Conservation (phyloP, 2,329 filamentous ascomycete genomes). For the Aspergillus pseudoglaucus region DNA sequence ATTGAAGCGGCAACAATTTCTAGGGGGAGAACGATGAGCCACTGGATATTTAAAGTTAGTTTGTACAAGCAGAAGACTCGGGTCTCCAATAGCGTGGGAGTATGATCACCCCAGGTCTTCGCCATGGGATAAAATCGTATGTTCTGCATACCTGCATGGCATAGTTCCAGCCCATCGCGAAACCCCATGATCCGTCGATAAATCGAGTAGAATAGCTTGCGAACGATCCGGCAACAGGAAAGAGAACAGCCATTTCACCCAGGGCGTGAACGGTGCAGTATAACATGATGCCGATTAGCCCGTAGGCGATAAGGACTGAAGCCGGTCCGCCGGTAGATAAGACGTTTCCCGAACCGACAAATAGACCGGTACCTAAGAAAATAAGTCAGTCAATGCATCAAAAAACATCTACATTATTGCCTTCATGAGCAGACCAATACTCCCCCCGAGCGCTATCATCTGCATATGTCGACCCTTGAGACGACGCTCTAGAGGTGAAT, state of each 20-base stretch:
- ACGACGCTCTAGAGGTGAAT: slow-evolving; percentile 67
- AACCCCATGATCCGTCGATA: slow-evolving; percentile 82
- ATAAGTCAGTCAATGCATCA: slow-evolving; percentile 8
- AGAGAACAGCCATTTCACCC: slow-evolving; percentile 84
- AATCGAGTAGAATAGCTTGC: slow-evolving; percentile 88
- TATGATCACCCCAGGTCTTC: too few species aligned
- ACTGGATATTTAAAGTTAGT: slow-evolving; percentile 30
- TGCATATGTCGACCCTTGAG: slow-evolving; percentile 82
- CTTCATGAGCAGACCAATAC: slow-evolving; percentile 56
- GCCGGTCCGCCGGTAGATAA: slow-evolving; percentile 69
- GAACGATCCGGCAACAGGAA: slow-evolving; percentile 87
- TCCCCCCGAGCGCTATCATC: slow-evolving; percentile 96
- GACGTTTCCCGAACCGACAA: slow-evolving; percentile 72
- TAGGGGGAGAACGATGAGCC: slow-evolving; percentile 74
- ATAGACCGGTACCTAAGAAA: slow-evolving; percentile 65
- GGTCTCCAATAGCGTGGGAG: too few species aligned
- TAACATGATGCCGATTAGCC: slow-evolving; percentile 75
- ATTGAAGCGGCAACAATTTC: slow-evolving; percentile 84
- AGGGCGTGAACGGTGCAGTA: slow-evolving; percentile 89
- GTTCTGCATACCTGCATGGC: slow-evolving; percentile 53
- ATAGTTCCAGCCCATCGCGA: slow-evolving; percentile 95
- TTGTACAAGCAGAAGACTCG: too few species aligned
- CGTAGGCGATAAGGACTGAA: slow-evolving; percentile 69
- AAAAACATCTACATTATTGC: background rate
- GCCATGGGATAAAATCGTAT: too few species aligned